These are phyloP conservation scores for Rubroboletus satanas DNA, from an alignment of 768 basidiomycete species.

Conservation along the genomic window DNA sequence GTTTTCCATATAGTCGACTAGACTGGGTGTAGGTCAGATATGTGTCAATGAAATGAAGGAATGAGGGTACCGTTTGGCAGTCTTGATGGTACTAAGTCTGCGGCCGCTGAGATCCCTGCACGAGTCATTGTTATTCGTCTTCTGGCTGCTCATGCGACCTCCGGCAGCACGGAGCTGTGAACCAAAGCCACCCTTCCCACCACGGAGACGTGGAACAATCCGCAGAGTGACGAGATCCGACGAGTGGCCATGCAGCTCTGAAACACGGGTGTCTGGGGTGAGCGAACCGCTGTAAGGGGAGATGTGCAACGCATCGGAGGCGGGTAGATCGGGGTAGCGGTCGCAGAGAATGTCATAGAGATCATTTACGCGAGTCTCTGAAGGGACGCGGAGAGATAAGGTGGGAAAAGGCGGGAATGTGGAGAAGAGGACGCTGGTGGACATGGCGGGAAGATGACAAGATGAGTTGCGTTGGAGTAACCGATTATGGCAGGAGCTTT, in stretches of 20 bases:
- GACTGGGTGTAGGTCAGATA: conserved; percentile 37
- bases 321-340: conserved; percentile 48
- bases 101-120: conserved; percentile 91
- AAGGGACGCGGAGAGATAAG: conserved; percentile 44
- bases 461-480: neutral
- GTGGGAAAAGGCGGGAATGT: conserved; percentile 61
- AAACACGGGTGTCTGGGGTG: conserved; percentile 31
- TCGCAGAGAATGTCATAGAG: conserved; percentile 43
- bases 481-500: conserved; percentile 14
- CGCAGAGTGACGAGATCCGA: conserved; percentile 58
- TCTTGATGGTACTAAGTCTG: conserved; percentile 89
- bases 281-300: conserved; percentile 37
- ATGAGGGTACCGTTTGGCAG: conserved; percentile 81
- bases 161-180: conserved; percentile 95
- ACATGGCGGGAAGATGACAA: conserved; percentile 34
- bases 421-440: conserved; percentile 52
- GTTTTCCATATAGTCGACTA: conserved; percentile 81
- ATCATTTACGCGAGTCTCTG: conserved; percentile 37
- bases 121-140: conserved; percentile 92
- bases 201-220: conserved; percentile 68
- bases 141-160: conserved; percentile 95
- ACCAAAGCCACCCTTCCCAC: conserved; percentile 98
- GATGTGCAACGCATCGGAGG: conserved; percentile 38
- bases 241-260: conserved; percentile 32
- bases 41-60: neutral